phyloP scores from a whole-genome alignment of 305 asterid species.

The Euphrasia arctica region DNA sequence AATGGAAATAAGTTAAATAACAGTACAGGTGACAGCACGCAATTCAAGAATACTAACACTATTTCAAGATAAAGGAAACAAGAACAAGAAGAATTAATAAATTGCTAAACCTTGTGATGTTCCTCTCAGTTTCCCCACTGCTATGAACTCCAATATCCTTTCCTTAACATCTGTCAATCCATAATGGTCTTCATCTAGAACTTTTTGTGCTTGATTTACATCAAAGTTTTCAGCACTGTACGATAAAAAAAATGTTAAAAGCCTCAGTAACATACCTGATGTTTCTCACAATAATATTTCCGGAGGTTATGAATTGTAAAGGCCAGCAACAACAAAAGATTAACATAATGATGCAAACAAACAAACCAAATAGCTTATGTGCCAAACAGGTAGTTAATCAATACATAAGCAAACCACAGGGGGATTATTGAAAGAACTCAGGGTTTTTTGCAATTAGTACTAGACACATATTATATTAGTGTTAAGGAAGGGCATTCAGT shows the following conservation, averaged over 20 bases:
- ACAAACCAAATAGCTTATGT: constrained; percentile 4
- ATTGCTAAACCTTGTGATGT: constrained; percentile 79
- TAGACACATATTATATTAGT: background rate
- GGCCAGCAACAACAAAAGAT: background rate
- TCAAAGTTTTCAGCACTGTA: constrained; percentile 93
- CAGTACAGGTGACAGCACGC: constrained; percentile 10
- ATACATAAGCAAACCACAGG: no score
- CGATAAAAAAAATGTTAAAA: constrained; percentile 14
- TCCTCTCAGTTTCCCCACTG: constrained; percentile 99
- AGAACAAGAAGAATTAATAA: constrained; percentile 10
- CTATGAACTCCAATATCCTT: constrained; percentile 96
- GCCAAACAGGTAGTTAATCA: background rate
- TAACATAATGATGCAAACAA: background rate
- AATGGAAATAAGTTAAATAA: background rate
- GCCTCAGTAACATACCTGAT: background rate
- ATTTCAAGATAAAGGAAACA: constrained; percentile 24
- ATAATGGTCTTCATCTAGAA: constrained; percentile 97
- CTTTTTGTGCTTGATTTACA: constrained; percentile 74
- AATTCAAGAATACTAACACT: constrained; percentile 24
- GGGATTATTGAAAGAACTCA: no score
- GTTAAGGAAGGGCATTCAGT: background rate
- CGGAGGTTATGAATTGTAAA: constrained; percentile 7
- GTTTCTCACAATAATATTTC: background rate
- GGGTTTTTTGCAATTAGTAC: no score
- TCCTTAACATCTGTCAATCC: constrained; percentile 96